Percentiles rank a stretch among this genome's conserved stretches.
Conservation (phyloP, 2,329 filamentous ascomycete genomes). For the Phoma sp. region DNA sequence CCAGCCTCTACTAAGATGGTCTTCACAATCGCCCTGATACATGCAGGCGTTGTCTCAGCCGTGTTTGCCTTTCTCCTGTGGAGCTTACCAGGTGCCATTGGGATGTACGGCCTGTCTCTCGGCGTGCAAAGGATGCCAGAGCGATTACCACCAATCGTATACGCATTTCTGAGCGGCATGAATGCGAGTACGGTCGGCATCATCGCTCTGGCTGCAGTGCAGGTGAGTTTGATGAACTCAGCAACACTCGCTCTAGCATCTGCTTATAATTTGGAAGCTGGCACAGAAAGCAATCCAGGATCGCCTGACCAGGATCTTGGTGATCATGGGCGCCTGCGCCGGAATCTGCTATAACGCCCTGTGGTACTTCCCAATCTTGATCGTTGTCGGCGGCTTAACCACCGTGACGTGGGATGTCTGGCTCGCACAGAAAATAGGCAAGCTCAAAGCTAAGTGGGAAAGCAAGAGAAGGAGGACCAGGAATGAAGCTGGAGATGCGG, state of each 20-base stretch:
- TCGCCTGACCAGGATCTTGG: slow-evolving; percentile 65
- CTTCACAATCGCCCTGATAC: slow-evolving; percentile 71
- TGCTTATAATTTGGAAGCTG: slow-evolving; percentile 52
- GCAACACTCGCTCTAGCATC: not conserved
- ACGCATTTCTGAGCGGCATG: slow-evolving; percentile 73
- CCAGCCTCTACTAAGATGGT: slow-evolving; percentile 75
- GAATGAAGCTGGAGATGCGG: slow-evolving; percentile 26
- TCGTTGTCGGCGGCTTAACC: slow-evolving; percentile 61
- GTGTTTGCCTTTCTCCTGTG: slow-evolving; percentile 68
- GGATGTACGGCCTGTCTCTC: slow-evolving; percentile 71
- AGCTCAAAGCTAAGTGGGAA: slow-evolving; percentile 28
- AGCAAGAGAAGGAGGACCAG: slow-evolving; percentile 25
- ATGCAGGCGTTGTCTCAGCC: slow-evolving; percentile 64
- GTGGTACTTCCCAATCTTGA: slow-evolving; percentile 76
- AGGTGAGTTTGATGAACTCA: slow-evolving; percentile 21
- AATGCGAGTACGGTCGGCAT: slow-evolving; percentile 77
- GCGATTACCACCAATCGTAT: slow-evolving; percentile 66
- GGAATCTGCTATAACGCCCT: slow-evolving; percentile 74
- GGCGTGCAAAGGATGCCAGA: slow-evolving; percentile 67
- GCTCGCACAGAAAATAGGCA: slow-evolving; percentile 53
- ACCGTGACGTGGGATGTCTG: slow-evolving; percentile 65
- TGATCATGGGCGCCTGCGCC: slow-evolving; percentile 68
- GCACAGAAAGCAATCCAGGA: slow-evolving; percentile 73
- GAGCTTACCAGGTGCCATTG: slow-evolving; percentile 73
- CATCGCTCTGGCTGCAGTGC: slow-evolving; percentile 71